These are phyloP conservation scores for Candida coquimbonensis DNA, from an alignment of 805 yeast genomes.

Conservation along the genomic window DNA sequence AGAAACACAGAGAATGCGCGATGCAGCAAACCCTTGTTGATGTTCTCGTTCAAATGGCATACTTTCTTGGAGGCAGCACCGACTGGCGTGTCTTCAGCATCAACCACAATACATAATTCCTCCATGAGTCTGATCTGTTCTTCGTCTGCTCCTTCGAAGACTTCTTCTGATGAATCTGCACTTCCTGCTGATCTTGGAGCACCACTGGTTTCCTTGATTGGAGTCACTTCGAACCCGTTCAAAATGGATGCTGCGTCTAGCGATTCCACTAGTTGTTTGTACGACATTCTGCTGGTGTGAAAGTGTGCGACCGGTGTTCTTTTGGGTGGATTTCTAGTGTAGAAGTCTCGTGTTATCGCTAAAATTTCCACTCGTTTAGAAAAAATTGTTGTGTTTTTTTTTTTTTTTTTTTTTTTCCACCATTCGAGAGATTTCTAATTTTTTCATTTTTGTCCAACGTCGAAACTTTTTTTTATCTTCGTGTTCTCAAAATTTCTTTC, in stretches of 20 bases:
- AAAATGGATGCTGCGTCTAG: slow-evolving; percentile 45
- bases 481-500: neutral
- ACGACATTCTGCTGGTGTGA: slow-evolving; percentile 19
- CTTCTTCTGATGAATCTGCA: slow-evolving; percentile 28
- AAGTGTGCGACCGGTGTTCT: too few relatives aligned
- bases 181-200: slow-evolving; percentile 34
- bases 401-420: too few relatives aligned
- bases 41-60: slow-evolving; percentile 84
- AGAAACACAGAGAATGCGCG: slow-evolving; percentile 95
- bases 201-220: slow-evolving; percentile 54
- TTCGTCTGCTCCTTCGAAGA: slow-evolving; percentile 84
- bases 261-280: slow-evolving; percentile 47
- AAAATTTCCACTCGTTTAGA: too few relatives aligned
- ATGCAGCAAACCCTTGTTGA: slow-evolving; percentile 79
- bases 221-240: slow-evolving; percentile 58
- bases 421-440: too few relatives aligned
- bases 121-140: slow-evolving; percentile 95
- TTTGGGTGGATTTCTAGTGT: too few relatives aligned
- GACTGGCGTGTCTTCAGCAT: slow-evolving; percentile 76
- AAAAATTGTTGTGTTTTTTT: too few relatives aligned
- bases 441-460: too few relatives aligned
- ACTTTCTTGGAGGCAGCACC: slow-evolving; percentile 94
- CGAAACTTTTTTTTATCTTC: neutral
- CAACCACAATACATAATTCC: slow-evolving; percentile 90
- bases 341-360: too few relatives aligned